Evolutionary conservation across 202 grass and related monocot species (phyloP), one percentile per base, ranked within the genome.

Genomic region (Setaria viridis): DNA sequence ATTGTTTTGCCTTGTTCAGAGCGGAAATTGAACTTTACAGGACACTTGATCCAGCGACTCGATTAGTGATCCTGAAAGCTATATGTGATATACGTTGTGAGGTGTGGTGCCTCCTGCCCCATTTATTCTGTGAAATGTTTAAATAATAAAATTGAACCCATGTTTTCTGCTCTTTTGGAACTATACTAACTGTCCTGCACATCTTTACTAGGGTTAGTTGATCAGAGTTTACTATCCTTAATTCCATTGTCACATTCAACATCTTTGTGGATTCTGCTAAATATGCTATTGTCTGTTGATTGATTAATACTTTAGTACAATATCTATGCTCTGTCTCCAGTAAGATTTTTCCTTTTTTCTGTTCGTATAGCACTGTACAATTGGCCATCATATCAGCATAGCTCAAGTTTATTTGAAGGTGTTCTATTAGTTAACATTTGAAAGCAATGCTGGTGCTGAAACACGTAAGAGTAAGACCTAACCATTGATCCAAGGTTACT

Each of bases 1-100:
- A 3, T 54, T 54, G 47, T 58, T 80, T 45, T 55, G 16, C 59
- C 17, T 84, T 92, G 65, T 35, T 68, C 83, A 98, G 96, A 30
- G 64, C 21, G 84, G 96, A 98, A 88, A 84, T 91, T 82, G 91
- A 98, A 86, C 85, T 74, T 33, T 98, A 98, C 77, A 94, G 84
- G 70, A 69, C 69, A 77, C 96, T 98, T 89, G 96, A 98, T 69
- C 96, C 96, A 69, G 88, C 84, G 60, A 94, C 82, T 70, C 91
- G 96, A 60, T 80, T 98, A 77, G 32, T 94, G 78, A 95, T 98
- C 76, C 80, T 98, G 79, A 98, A 98, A 85, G 96, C 88, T 29
- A 84, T 98, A 82, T 98, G 96, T 83, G 96, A 98, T 78, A 94
- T 98, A 75, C 96, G 96, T 49, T 77, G 89, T 65, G 95, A 98